A percentile compares a stretch with the other conserved stretches of the same genome.
phyloP scores from a whole-genome alignment of 179 eudicot genomes.

The Drosera spatulata region DNA sequence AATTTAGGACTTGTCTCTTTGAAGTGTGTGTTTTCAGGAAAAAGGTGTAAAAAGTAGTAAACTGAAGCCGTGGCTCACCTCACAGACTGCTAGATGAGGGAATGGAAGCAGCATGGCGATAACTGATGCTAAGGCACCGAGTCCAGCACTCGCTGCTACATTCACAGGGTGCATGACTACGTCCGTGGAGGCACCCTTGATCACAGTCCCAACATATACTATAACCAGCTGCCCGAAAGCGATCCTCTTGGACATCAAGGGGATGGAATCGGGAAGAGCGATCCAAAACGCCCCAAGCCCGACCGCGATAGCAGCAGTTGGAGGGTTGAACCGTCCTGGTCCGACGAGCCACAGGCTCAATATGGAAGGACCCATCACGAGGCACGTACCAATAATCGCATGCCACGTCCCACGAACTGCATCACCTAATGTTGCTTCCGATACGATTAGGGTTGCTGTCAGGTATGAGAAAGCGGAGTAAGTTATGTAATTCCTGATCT shows the following conservation, averaged over 20 bases:
- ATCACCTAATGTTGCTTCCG: too few relatives aligned
- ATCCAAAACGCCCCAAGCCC: constrained; percentile 9
- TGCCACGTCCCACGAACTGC: constrained; percentile 6
- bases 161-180: constrained; percentile 12
- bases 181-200: constrained; percentile 1
- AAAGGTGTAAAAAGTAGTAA: too few relatives aligned
- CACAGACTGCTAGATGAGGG: constrained; percentile 6
- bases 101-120: constrained; percentile 10
- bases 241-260: constrained; percentile 6
- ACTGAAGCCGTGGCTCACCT: constrained; percentile 1
- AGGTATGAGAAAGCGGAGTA: constrained; percentile 11
- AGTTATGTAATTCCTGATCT: constrained; percentile 1
- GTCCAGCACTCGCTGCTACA: constrained; percentile 9
- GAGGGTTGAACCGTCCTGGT: constrained; percentile 3
- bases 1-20: too few relatives aligned
- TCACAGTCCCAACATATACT: constrained; percentile 3
- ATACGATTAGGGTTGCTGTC: constrained; percentile 1
- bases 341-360: constrained; percentile 7
- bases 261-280: constrained; percentile 7
- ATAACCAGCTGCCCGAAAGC: too few relatives aligned
- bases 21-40: too few relatives aligned
- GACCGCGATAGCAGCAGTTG: constrained; percentile 6
- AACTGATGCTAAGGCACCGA: constrained; percentile 10
- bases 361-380: constrained; percentile 10
- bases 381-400: constrained; percentile 7